Percentiles rank a stretch among this genome's conserved stretches.
These are phyloP conservation scores for Fusarium nelsonii DNA, from an alignment of 2,329 filamentous ascomycete species.

Conservation along the genomic window DNA sequence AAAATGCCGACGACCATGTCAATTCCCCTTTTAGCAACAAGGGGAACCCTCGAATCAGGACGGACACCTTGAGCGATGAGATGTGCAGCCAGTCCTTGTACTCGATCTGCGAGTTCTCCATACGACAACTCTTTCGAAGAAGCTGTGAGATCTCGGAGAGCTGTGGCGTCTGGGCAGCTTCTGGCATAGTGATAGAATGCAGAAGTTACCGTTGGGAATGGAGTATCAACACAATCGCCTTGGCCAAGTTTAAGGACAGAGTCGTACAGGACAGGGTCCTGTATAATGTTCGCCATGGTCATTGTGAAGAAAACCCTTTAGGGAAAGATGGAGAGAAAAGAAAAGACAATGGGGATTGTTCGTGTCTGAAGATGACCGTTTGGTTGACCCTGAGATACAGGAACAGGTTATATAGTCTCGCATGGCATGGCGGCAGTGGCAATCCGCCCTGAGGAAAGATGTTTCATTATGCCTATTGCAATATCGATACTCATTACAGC, in stretches of 20 bases:
- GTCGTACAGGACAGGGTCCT: slow-evolving; percentile 7
- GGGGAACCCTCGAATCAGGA: slow-evolving; percentile 62
- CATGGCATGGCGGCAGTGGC: slow-evolving; percentile 29
- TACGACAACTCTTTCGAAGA: slow-evolving; percentile 57
- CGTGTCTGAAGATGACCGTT: slow-evolving; percentile 27
- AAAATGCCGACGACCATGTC: slow-evolving; percentile 70
- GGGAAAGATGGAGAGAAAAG: slow-evolving; percentile 4
- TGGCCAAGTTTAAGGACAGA: slow-evolving; percentile 30
- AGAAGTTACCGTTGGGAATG: slow-evolving; percentile 56
- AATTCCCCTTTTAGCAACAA: slow-evolving; percentile 66
- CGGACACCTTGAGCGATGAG: slow-evolving; percentile 56
- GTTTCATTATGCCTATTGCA: slow-evolving; percentile 29
- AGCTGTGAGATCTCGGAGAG: slow-evolving; percentile 55
- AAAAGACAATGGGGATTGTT: slow-evolving; percentile 37
- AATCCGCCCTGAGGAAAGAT: slow-evolving; percentile 25
- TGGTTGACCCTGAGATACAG: slow-evolving; percentile 40
- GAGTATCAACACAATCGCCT: slow-evolving; percentile 43
- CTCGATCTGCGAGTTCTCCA: slow-evolving; percentile 56
- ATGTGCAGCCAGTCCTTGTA: slow-evolving; percentile 57
- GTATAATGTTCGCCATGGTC: slow-evolving; percentile 2
- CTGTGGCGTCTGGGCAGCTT: slow-evolving; percentile 53
- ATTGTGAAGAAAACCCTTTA: slow-evolving; percentile 16
- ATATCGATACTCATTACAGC: slow-evolving; percentile 26
- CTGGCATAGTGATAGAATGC: slow-evolving; percentile 56
- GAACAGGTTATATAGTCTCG: slow-evolving; percentile 40